Base-by-base conservation (phyloP, 805 yeast genomes). In the Torulaspora microellipsoides region DNA sequence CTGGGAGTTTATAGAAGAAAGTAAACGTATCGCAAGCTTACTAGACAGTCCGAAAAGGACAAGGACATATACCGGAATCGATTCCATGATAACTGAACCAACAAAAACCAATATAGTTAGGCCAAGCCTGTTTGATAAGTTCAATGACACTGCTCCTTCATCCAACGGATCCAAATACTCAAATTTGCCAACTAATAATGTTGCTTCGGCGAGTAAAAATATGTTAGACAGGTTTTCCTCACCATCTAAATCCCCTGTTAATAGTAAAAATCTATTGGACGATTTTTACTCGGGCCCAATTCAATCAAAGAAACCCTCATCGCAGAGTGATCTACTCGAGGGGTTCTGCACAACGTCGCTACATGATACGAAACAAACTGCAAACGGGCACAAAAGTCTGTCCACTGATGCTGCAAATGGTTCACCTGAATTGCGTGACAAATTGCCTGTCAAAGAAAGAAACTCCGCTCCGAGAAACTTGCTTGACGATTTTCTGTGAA, bases 1-100 rank as follows among this genome's bases (percentile, higher is more conserved):
- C 47, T 90, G 96, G 96, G 66, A 66, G 27, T 89, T 88, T 56
- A 49, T 67, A 9, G 51, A 53, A 25, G 58, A 50, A 32, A 27
- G 39, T 15, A 23, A 43, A 13, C 14, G 36, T 3, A 28, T 36
- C n/a, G 46, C 45, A 27, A 42, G 28, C 28, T 29, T 36, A 17
- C 12, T 31, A 8, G 13, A 30, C 12, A 38, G 42, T 3, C 38
- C 45, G 3, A 38, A 34, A 12, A 40, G 27, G 8, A 17, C 25
- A 7, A 15, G 20, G 9, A 31, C 31, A 2, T 15, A 39, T 28
- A 38, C 46, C 7, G 45, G 43, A 25, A 42, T 56, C 14, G 40
- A 49, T 34, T 36, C 42, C 7, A 36, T 48, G 31, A 27, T 30
- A 5, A 27, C 31, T 10, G 62, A 59, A 37, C 62, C 64, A 11